Percentiles rank a stretch among this genome's conserved stretches.
Conservation (phyloP, 1,284 basidiomycete genomes). For the Microbotryum violaceum region DNA sequence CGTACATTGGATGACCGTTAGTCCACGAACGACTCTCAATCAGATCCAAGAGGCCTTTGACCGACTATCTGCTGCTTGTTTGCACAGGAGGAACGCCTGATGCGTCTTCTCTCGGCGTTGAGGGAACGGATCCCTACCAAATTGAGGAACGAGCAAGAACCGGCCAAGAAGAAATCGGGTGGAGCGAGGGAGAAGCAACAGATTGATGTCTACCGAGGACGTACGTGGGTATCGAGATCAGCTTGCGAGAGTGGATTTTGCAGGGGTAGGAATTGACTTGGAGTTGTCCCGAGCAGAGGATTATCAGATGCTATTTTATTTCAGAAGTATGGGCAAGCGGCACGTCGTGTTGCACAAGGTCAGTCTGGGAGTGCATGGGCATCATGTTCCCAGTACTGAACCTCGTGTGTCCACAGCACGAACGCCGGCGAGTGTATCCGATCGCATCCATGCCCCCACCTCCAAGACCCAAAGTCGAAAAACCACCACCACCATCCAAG, state of each 20-base stretch:
- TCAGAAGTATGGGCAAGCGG: conserved; percentile 37
- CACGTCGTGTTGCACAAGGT: conserved; percentile 43
- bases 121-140: conserved; percentile 39
- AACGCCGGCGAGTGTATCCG: background rate
- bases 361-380: background rate
- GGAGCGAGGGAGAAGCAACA: conserved; percentile 34
- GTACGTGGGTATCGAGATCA: conserved; percentile 11
- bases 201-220: conserved; percentile 40
- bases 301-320: conserved; percentile 43
- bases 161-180: conserved; percentile 5
- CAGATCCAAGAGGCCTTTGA: no score
- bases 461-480: background rate
- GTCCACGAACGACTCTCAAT: conserved; percentile 2
- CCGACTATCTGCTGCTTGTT: no score
- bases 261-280: background rate
- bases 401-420: background rate
- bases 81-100: conserved; percentile 27
- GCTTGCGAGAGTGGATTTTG: background rate
- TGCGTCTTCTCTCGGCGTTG: conserved; percentile 36
- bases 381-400: background rate
- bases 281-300: conserved; percentile 19
- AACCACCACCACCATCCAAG: conserved; percentile 16
- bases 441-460: background rate
- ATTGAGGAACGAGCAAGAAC: conserved; percentile 34
- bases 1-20: conserved; percentile 41